Base-by-base conservation (phyloP, 306 rosid genomes). In the Glycine latifolia region DNA sequence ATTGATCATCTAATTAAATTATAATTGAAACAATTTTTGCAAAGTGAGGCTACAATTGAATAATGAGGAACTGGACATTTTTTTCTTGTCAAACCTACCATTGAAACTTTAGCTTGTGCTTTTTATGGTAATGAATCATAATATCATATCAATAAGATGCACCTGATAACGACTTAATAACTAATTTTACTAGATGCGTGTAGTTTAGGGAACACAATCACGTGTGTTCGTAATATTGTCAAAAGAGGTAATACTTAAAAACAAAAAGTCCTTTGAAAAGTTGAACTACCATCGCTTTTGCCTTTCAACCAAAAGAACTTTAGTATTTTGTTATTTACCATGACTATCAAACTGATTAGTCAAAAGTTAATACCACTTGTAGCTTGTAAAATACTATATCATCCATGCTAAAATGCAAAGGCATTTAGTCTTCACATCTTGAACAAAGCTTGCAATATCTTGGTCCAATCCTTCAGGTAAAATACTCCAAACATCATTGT, bases 201-300 rank as follows among this genome's bases (percentile, higher is more conserved):
- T 62, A 58, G 54, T 3, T 37, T 80, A 31, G 71, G 56, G 68
- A 53, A 71, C 83, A 71, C 10, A 63, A 73, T 81, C 10, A 73
- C 52, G 68, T 52, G 48, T 43, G 3, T 65, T 63, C 67, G n/a
- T 20, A 8, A 53, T 10, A 39, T 61, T 73, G 46, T 58, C 74
- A 60, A 59, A 80, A 60, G 83, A 1, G 20, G 20, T 20, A 20
- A 20, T 20, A 20, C 20, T 20, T 20, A 20, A 20, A 20, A 20
- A 20, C 20, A 20, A 20, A 20, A 20, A 20, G 20, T 20, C 20
- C 20, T 20, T 20, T 20, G 20, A 20, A 20, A 20, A 53, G 67
- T 78, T 67, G 75, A 53, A 52, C n/a, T 61, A 6, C 39, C 55
- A 10, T 13, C 56, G 67, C 77, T 69, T 69, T 59, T 31, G 16